Evolutionary conservation across 495 filamentous ascomycete genomes (phyloP).

Genomic region (Beverwykella pulmonaria): DNA sequence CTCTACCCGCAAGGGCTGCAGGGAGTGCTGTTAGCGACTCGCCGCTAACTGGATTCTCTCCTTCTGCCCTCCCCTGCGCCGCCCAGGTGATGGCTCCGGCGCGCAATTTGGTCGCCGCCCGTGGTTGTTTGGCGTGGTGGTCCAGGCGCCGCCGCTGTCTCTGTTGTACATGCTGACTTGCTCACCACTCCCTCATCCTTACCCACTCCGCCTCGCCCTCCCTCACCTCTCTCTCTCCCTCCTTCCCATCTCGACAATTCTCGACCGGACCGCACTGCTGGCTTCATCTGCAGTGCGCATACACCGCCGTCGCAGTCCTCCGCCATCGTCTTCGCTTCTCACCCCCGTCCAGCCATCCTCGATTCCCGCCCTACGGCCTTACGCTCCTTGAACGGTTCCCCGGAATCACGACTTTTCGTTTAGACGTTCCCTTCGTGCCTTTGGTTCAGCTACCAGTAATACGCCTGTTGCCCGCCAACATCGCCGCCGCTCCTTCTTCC

Average conservation of each 20-base stretch:
- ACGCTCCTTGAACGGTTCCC: conserved; percentile 33
- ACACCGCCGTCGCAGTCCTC: conserved; percentile 33
- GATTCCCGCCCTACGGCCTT: conserved; percentile 7
- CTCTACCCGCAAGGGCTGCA: conserved; percentile 10
- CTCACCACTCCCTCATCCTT: background rate
- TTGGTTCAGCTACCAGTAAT: conserved; percentile 11
- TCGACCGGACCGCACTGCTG: conserved; percentile 32
- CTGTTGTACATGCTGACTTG: background rate
- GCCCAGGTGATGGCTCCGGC: conserved; percentile 1
- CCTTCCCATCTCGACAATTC: conserved; percentile 27
- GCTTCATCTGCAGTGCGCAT: conserved; percentile 20
- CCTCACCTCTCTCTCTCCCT: conserved; percentile 10
- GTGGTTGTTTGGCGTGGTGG: conserved; percentile 1
- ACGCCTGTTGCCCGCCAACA: conserved; percentile 1
- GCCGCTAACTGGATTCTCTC: background rate
- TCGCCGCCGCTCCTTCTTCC: conserved; percentile 27
- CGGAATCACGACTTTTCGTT: conserved; percentile 30
- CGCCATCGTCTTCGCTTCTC: conserved; percentile 1
- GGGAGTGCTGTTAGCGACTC: conserved; percentile 6
- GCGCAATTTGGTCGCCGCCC: conserved; percentile 17
- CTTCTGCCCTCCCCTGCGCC: background rate
- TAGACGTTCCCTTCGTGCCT: conserved; percentile 20
- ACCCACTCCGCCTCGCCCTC: conserved; percentile 7
- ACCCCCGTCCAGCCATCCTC: conserved; percentile 1
- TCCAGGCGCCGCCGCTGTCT: background rate